Base-by-base conservation (phyloP, 352 stramenopile species). In the Phytophthora crassamura region DNA sequence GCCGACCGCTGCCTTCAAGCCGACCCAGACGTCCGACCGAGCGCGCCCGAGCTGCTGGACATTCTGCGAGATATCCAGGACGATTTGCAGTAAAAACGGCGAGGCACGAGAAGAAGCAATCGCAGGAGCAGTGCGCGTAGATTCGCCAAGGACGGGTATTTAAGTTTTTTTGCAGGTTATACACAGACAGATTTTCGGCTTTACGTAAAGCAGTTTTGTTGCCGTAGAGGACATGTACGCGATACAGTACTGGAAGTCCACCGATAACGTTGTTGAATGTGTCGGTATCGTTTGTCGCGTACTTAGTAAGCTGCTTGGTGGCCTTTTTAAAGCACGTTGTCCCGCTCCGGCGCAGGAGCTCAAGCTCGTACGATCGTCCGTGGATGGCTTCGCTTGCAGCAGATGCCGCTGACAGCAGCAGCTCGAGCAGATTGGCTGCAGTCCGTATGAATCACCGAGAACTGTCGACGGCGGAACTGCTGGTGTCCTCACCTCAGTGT, bases 1-100 rank as follows among this genome's bases (percentile, higher is more conserved):
- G 84, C 85, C 2, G 64, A 43, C 47, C 83, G 82, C n/a, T 95
- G 87, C 53, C 69, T 95, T 33, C 69, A 91, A 53, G 71, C 81
- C 9, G 72, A 95, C 39, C 85, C 87, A 45, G 74, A 88, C 53
- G 69, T 64, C 22, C 85, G 87, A 18, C 87, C 87, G 20, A 74
- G 84, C 42, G 87, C 87, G 12, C 40, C 55, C 14, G 67, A 77
- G 64, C 59, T 80, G 46, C 55, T 77, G 10, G 20, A 63, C 25
- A 62, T 72, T 30, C 32, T 80, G n/a, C 67, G 56, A 25, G 41
- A 58, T 15, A 72, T 80, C 39, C 63, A 74, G 32, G 64, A 80
- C 16, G 67, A 74, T 56, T 70, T 80, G 51, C 54, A 64, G 59
- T 80, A 67, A 58, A 61, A 53, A 54, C 64, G 54, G 43, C 49